These are phyloP conservation scores for Chrysanthemum makinoi DNA, from an alignment of 129 eudicot species.

Conservation along the genomic window DNA sequence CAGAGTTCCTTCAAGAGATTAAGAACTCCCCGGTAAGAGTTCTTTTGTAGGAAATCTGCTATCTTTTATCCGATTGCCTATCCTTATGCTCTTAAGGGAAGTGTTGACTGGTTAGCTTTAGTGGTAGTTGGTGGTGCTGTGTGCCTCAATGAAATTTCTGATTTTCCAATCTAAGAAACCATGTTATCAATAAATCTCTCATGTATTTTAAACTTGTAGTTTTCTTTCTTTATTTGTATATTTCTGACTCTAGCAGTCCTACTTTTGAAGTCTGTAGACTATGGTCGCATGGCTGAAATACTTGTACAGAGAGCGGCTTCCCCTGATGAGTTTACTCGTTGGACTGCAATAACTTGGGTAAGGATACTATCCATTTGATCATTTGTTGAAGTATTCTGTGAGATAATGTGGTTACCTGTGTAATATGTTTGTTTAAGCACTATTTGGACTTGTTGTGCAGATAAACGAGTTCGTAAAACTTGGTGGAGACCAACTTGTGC, in stretches of 20 bases:
- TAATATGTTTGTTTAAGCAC: slow-evolving; percentile 4
- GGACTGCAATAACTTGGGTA: slow-evolving; percentile 99
- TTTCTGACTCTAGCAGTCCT: slow-evolving; percentile 50
- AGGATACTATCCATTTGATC: slow-evolving; percentile 22
- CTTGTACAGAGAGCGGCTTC: slow-evolving; percentile 96
- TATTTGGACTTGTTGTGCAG: slow-evolving; percentile 41
- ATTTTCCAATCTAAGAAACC: slow-evolving; percentile 8
- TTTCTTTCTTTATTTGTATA: slow-evolving; percentile 27
- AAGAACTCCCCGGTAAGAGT: slow-evolving; percentile 90
- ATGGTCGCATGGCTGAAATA: slow-evolving; percentile 99
- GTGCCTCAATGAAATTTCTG: slow-evolving; percentile 14
- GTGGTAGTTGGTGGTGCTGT: slow-evolving; percentile 13
- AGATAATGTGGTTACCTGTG: neutral
- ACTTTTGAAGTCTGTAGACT: slow-evolving; percentile 96
- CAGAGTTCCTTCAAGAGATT: slow-evolving; percentile 96
- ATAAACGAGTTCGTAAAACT: slow-evolving; percentile 93
- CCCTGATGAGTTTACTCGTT: slow-evolving; percentile 86
- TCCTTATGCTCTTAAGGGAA: slow-evolving; percentile 12
- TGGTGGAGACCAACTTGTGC: slow-evolving; percentile 98
- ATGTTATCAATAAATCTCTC: slow-evolving; percentile 4
- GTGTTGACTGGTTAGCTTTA: slow-evolving; percentile 6
- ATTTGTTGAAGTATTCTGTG: neutral
- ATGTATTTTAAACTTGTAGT: slow-evolving; percentile 10
- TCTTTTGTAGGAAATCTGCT: slow-evolving; percentile 24
- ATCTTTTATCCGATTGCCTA: slow-evolving; percentile 9